Evolutionary conservation across 2,329 filamentous ascomycete genomes (phyloP).

Genomic region (Aspergillus tanneri): DNA sequence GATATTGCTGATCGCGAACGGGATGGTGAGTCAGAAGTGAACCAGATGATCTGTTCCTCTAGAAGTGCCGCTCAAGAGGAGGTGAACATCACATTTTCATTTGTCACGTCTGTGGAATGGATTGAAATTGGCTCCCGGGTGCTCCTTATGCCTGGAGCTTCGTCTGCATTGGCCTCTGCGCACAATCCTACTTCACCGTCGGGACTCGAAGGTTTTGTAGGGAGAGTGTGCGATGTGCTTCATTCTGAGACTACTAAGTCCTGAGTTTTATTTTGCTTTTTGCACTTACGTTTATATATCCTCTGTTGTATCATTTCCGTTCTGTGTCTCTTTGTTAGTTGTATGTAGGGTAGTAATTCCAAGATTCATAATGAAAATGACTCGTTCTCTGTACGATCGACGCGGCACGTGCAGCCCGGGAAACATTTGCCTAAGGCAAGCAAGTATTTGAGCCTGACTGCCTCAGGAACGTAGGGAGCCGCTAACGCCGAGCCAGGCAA

Average conservation of each 20-base stretch:
- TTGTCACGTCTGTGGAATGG: slow-evolving; percentile 59
- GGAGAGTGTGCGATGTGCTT: slow-evolving; percentile 42
- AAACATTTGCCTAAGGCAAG: slow-evolving; percentile 8
- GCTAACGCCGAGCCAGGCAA: not conserved
- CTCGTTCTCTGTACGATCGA: too few relatives aligned
- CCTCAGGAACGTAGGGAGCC: not conserved
- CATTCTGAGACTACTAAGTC: slow-evolving; percentile 45
- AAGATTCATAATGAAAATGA: not conserved
- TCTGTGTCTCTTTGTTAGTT: not conserved
- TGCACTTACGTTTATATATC: not conserved
- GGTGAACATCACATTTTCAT: slow-evolving; percentile 54
- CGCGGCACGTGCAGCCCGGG: slow-evolving; percentile 11
- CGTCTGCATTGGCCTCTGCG: slow-evolving; percentile 48
- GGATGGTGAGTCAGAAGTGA: slow-evolving; percentile 24
- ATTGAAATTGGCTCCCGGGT: slow-evolving; percentile 57
- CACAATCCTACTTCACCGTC: slow-evolving; percentile 50
- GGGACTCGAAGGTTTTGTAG: slow-evolving; percentile 61
- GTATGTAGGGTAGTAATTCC: not conserved
- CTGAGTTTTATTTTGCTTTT: not conserved
- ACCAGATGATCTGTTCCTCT: slow-evolving; percentile 27
- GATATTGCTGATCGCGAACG: slow-evolving; percentile 27
- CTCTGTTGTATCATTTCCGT: not conserved
- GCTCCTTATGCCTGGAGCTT: slow-evolving; percentile 60
- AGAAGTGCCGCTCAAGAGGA: slow-evolving; percentile 26
- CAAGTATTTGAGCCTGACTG: not conserved